Conservation (phyloP, 306 rosid species). For the Cicer arietinum region DNA sequence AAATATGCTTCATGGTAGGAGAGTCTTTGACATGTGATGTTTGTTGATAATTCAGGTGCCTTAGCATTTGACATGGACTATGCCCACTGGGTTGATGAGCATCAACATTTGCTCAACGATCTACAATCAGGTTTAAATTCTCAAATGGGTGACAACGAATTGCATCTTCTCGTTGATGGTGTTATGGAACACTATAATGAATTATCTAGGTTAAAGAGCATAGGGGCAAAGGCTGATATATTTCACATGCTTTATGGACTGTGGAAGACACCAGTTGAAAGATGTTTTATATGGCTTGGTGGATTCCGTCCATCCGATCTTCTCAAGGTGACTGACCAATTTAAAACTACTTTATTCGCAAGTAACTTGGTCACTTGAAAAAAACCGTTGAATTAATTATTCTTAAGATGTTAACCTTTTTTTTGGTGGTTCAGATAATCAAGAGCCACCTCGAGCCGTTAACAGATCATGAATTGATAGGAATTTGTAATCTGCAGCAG, state of each 20-base stretch:
- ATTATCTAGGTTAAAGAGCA: slow-evolving; percentile 71
- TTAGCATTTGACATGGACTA: slow-evolving; percentile 75
- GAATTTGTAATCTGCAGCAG: slow-evolving; percentile 67
- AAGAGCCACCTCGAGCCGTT: slow-evolving; percentile 79
- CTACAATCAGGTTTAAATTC: slow-evolving; percentile 71
- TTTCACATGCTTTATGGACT: slow-evolving; percentile 77
- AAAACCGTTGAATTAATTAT: background rate
- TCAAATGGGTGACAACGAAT: slow-evolving; percentile 69
- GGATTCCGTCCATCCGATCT: slow-evolving; percentile 88
- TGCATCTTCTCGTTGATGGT: slow-evolving; percentile 70
- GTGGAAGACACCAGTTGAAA: slow-evolving; percentile 87
- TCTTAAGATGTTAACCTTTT: background rate
- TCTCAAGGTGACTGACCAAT: slow-evolving; percentile 60
- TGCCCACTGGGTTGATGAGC: slow-evolving; percentile 84
- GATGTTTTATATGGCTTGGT: slow-evolving; percentile 88
- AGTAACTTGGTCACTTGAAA: background rate
- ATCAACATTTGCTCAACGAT: slow-evolving; percentile 64
- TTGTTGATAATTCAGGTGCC: slow-evolving; percentile 57
- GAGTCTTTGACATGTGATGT: background rate
- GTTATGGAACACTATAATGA: slow-evolving; percentile 76
- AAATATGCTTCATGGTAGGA: background rate
- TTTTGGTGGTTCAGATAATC: slow-evolving; percentile 57
- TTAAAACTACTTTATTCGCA: background rate
- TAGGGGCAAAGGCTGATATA: slow-evolving; percentile 75
- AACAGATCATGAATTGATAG: slow-evolving; percentile 82